Conservation (phyloP, 441 rosid species). For the Pelargonium cotyledonis region DNA sequence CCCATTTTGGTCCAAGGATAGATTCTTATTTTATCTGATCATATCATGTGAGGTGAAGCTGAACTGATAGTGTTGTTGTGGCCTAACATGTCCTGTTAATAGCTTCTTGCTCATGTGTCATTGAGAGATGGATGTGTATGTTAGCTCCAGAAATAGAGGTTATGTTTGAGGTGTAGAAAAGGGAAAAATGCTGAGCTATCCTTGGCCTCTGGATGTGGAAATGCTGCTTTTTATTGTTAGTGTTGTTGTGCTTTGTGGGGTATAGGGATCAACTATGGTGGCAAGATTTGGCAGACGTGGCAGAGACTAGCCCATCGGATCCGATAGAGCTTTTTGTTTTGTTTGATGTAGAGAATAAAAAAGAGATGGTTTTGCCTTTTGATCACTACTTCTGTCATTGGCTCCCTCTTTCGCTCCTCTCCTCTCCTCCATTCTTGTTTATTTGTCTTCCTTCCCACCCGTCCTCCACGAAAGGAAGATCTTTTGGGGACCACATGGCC, state of each 20-base stretch:
- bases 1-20: too few relatives aligned
- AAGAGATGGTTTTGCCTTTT: not conserved
- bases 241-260: conserved; percentile 11
- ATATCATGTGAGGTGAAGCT: too few relatives aligned
- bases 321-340: too few relatives aligned
- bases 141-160: not conserved
- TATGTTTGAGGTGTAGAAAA: not conserved
- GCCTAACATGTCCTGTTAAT: too few relatives aligned
- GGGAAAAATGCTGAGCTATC: not conserved
- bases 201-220: conserved; percentile 15
- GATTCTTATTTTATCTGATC: too few relatives aligned
- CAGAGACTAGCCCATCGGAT: conserved; percentile 23
- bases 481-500: not conserved
- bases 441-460: too few relatives aligned
- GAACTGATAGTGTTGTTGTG: too few relatives aligned
- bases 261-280: not conserved
- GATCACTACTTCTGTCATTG: too few relatives aligned
- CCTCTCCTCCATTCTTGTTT: too few relatives aligned
- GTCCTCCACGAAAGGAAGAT: too few relatives aligned
- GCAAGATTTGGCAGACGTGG: conserved; percentile 28
- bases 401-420: too few relatives aligned
- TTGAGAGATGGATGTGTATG: not conserved
- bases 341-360: not conserved
- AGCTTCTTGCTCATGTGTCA: too few relatives aligned
- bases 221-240: not conserved